Base-by-base conservation (phyloP, 139 green algal genomes). In the Chlamydomonas sp. region DNA sequence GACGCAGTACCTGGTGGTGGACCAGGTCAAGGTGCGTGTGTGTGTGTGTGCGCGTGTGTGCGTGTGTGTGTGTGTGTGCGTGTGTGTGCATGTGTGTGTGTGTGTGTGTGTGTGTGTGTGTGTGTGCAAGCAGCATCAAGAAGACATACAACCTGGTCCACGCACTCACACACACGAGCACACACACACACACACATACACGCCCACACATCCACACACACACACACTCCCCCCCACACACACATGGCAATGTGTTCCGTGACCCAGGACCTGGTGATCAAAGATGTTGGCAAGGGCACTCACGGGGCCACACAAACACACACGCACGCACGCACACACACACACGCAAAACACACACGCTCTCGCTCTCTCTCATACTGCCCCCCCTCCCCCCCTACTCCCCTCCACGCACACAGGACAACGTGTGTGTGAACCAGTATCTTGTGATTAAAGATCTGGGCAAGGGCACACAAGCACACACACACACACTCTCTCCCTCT, bases 141-240 rank as follows among this genome's bases (percentile, higher is more conserved):
- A n/a, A n/a, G n/a, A 54, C 43, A 54, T 20, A 54, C 43, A 54
- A 13, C 13, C 43, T 26, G 16, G 20, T 20, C 13, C 43, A 54
- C 43, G 20, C 43, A 54, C 43, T 54, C 43, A 54, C 43, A 54
- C 43, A 54, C 43, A 54, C 43, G 20, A 54, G 20, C 43, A 54
- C 43, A 54, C 43, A 54, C 43, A 54, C 43, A 54, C 43, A 54
- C 20, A 54, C 43, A 54, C 20, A 54, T 20, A 54, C n/a, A n/a
- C n/a, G n/a, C n/a, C n/a, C n/a, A n/a, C n/a, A n/a, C n/a, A n/a
- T n/a, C n/a, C n/a, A n/a, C n/a, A n/a, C n/a, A n/a, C n/a, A n/a
- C n/a, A n/a, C n/a, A n/a, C n/a, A n/a, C n/a, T n/a, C n/a, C n/a
- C 20, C 13, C 43, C 13, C 13, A 54, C 43, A 20, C 43, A 54